Conservation (phyloP, 2,329 filamentous ascomycete genomes). For the Nemania bipapillata region DNA sequence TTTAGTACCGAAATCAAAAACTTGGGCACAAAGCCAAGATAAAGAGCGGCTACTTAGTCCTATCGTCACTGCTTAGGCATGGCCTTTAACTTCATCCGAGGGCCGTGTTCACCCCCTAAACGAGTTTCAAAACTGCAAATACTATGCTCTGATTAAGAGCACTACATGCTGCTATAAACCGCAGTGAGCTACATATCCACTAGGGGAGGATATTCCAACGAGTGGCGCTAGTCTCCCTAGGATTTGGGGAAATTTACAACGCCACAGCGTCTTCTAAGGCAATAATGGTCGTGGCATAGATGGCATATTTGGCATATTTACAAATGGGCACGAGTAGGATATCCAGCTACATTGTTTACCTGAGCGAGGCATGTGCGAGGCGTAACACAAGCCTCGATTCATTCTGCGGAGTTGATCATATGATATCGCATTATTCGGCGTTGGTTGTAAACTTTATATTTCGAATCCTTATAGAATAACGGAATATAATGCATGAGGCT, state of each 20-base stretch:
- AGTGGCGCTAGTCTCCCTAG: not conserved
- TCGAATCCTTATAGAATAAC: not conserved
- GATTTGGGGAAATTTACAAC: not conserved
- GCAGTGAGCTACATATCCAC: not conserved
- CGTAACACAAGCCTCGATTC: not conserved
- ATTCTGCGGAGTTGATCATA: not conserved
- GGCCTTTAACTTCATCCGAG: not conserved
- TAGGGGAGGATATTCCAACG: not conserved
- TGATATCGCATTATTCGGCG: not conserved
- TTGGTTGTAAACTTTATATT: not conserved
- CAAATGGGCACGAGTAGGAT: not conserved
- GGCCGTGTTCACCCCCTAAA: not conserved
- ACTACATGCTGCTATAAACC: not conserved
- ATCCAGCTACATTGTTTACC: not conserved
- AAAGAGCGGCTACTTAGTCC: not conserved
- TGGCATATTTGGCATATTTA: not conserved
- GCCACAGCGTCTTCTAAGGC: not conserved
- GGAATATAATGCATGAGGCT: not conserved
- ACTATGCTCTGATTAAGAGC: not conserved
- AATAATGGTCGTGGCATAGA: not conserved
- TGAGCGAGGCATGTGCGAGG: not conserved
- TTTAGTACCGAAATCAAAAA: conserved; percentile 48
- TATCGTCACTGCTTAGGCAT: not conserved
- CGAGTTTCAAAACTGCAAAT: not conserved
- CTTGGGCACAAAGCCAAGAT: conserved; percentile 28